phyloP scores from a whole-genome alignment of 2,329 filamentous ascomycete species.

The Colletotrichum sp. region DNA sequence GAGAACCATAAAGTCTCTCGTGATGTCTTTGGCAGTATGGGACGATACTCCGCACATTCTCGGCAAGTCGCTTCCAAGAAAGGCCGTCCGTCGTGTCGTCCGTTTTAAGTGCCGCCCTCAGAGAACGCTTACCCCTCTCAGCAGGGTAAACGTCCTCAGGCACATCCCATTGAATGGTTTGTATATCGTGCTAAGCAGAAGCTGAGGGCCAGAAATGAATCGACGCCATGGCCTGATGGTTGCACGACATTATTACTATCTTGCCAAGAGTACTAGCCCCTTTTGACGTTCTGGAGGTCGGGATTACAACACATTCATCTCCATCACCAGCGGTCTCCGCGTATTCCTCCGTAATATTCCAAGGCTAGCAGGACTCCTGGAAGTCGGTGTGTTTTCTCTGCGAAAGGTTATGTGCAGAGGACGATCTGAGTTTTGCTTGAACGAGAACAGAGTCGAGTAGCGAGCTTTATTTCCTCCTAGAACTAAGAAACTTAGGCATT shows the following conservation, averaged over 20 bases:
- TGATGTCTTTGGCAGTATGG: not conserved
- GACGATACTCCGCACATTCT: not conserved
- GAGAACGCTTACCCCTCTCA: not conserved
- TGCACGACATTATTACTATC: too few relatives aligned
- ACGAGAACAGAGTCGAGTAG: not conserved
- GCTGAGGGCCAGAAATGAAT: too few relatives aligned
- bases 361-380: not conserved
- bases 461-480: too few relatives aligned
- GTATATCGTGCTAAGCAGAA: not conserved
- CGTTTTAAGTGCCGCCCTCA: not conserved
- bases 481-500: too few relatives aligned
- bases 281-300: not conserved
- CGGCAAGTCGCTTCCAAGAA: accelerated
- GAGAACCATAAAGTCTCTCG: accelerated
- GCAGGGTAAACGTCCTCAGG: not conserved
- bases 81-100: not conserved
- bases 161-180: not conserved
- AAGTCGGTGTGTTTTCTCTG: not conserved
- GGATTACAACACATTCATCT: accelerated
- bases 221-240: too few relatives aligned
- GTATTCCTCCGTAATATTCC: not conserved
- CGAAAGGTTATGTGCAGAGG: accelerated
- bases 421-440: accelerated
- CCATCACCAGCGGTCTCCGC: not conserved
- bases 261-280: too few relatives aligned